Base-by-base conservation (phyloP, 1,284 basidiomycete species). In the Tilletia setariae region DNA sequence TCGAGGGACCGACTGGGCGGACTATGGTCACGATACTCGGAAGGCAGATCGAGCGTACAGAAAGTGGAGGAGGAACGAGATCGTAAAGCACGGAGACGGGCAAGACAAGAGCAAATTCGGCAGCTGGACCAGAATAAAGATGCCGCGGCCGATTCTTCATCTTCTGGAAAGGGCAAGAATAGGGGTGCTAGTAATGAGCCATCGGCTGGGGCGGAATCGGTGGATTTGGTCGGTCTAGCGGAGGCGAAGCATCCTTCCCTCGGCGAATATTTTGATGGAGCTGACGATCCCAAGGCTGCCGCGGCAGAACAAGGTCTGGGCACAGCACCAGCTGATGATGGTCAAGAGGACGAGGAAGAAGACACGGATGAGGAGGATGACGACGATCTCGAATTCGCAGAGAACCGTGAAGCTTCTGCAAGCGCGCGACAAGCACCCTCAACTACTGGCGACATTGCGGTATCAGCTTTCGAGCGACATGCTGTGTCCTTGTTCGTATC, bases 31-130 rank as follows among this genome's bases (percentile, higher is more conserved):
- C 51, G 51, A 25, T 53, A 53, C 28, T 53, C 51, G n/a, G 51
- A 53, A 28, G 51, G 51, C 51, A 53, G 28, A 15, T 53, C 51
- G 21, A 53, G 51, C 21, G 51, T 53, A 23, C n/a, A 11, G 51
- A 21, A 53, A 6, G 51, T 53, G n/a, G 51, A 53, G 51, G 51
- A 53, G 21, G 51, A 53, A 15, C 51, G 51, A 23, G 51, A 53
- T 8, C 21, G 51, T 19, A 53, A 28, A 11, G n/a, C 28, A 13
- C n/a, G 51, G 6, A 21, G 21, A 28, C 51, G 51, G 28, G n/a
- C 21, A 53, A 53, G 51, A 23, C 51, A 15, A 21, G 51, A 53
- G 23, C 23, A 25, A 13, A 53, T 53, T 11, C 51, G 21, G 51
- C 51, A 28, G 23, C 21, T 23, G 13, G 1, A 6, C 28, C 51